Conservation (phyloP, 2,329 filamentous ascomycete species). For the Helotiales sp. region DNA sequence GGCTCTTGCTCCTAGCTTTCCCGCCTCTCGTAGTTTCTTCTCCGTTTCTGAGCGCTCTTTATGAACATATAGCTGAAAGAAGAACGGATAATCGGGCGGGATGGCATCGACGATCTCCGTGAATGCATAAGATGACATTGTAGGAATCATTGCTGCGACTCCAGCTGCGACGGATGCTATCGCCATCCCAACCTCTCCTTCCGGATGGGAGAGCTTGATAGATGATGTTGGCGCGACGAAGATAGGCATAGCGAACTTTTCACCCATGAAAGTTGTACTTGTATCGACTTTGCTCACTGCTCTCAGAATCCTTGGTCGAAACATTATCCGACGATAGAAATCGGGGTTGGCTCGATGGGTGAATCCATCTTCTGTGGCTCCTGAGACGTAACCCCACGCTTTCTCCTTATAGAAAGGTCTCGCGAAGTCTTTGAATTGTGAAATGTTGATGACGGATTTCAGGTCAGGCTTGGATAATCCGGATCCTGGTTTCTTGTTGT, state of each 20-base stretch:
- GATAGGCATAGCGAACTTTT: conserved; percentile 51
- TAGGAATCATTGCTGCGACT: conserved; percentile 47
- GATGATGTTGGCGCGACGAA: conserved; percentile 54
- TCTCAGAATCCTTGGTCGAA: conserved; percentile 56
- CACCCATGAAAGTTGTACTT: conserved; percentile 52
- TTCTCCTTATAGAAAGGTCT: conserved; percentile 54
- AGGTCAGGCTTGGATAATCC: not conserved
- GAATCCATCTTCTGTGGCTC: conserved; percentile 65
- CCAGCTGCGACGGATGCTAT: conserved; percentile 48
- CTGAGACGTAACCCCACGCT: conserved; percentile 65
- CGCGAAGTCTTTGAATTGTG: conserved; percentile 52
- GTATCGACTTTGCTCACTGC: conserved; percentile 54
- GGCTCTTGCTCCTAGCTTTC: conserved; percentile 45
- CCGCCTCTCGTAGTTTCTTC: conserved; percentile 45
- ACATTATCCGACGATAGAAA: conserved; percentile 52
- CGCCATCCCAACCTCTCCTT: conserved; percentile 61
- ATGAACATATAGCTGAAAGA: conserved; percentile 62
- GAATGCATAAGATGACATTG: conserved; percentile 49
- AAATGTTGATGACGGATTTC: conserved; percentile 1
- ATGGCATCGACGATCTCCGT: conserved; percentile 44
- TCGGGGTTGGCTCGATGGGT: conserved; percentile 55
- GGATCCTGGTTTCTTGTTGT: not conserved
- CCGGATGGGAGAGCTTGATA: conserved; percentile 18
- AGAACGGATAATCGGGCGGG: conserved; percentile 26
- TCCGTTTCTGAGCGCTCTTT: conserved; percentile 49